These are phyloP conservation scores for Cyclotella atomus DNA, from an alignment of 108 stramenopile genomes.

Conservation along the genomic window DNA sequence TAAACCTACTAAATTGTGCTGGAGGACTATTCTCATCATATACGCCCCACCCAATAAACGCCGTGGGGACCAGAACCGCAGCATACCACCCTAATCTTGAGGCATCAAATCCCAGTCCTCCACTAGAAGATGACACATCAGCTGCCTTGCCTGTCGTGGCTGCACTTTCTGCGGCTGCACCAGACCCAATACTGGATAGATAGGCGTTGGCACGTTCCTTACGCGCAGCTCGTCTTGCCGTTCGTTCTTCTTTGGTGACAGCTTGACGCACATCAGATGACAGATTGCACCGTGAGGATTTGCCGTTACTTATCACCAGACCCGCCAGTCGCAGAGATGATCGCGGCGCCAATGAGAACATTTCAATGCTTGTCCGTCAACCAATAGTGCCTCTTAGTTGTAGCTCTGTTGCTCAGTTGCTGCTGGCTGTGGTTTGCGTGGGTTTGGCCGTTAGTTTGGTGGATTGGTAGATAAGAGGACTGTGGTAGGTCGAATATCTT, in stretches of 20 bases:
- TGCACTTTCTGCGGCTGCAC: slow-evolving; percentile 18
- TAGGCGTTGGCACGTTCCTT: slow-evolving; percentile 68
- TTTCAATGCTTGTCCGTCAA: not conserved
- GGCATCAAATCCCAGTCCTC: slow-evolving; percentile 34
- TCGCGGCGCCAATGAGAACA: slow-evolving; percentile 2
- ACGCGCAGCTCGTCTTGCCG: slow-evolving; percentile 66
- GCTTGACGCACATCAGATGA: slow-evolving; percentile 40
- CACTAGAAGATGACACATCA: not conserved
- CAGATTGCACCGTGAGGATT: not conserved
- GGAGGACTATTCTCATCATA: slow-evolving; percentile 78
- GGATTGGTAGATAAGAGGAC: too few relatives aligned
- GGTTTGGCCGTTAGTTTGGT: too few relatives aligned
- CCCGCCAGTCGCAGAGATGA: slow-evolving; percentile 19
- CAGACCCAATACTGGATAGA: slow-evolving; percentile 40
- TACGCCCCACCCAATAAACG: slow-evolving; percentile 76
- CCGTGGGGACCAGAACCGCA: slow-evolving; percentile 71
- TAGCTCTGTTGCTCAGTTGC: too few relatives aligned
- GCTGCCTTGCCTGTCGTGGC: slow-evolving; percentile 6
- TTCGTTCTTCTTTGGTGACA: slow-evolving; percentile 65
- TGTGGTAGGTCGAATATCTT: too few relatives aligned
- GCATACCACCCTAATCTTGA: slow-evolving; percentile 68
- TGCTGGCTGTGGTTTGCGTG: too few relatives aligned
- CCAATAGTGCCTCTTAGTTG: too few relatives aligned
- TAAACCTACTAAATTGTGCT: slow-evolving; percentile 62
- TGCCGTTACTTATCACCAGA: slow-evolving; percentile 8